These are phyloP conservation scores for Suillus placidus DNA, from an alignment of 768 basidiomycete species.

Conservation along the genomic window DNA sequence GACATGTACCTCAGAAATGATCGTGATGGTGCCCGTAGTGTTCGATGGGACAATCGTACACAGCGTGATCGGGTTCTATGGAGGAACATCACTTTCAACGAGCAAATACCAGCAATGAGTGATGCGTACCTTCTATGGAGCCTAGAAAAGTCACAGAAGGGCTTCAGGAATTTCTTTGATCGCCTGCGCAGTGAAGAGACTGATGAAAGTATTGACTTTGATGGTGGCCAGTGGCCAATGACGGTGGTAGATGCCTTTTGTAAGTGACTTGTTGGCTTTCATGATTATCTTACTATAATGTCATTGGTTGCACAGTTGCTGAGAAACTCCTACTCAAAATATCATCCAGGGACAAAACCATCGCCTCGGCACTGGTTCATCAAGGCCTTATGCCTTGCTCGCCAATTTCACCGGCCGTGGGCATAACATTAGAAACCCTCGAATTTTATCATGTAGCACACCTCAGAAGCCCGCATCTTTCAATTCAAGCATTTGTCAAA, in stretches of 20 bases:
- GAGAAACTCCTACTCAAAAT: not conserved
- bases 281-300: no score
- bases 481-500: conserved; percentile 2
- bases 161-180: no score
- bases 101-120: not conserved
- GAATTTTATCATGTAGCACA: conserved; percentile 1
- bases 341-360: not conserved
- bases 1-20: no score
- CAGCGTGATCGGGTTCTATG: not conserved
- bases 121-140: conserved; percentile 11
- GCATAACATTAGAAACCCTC: conserved; percentile 8
- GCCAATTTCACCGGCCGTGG: conserved; percentile 10
- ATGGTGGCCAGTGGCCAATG: not conserved
- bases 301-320: not conserved
- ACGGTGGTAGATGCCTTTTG: conserved; percentile 5
- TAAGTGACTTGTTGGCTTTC: no score
- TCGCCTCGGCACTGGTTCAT: conserved; percentile 12
- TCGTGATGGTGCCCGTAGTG: no score
- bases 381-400: conserved; percentile 18
- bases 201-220: no score
- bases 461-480: not conserved
- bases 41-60: no score
- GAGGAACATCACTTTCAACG: not conserved
- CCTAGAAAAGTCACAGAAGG: not conserved
- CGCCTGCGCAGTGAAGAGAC: no score